These are phyloP conservation scores for Grammothele lineata DNA, from an alignment of 768 basidiomycete genomes.

Conservation along the genomic window DNA sequence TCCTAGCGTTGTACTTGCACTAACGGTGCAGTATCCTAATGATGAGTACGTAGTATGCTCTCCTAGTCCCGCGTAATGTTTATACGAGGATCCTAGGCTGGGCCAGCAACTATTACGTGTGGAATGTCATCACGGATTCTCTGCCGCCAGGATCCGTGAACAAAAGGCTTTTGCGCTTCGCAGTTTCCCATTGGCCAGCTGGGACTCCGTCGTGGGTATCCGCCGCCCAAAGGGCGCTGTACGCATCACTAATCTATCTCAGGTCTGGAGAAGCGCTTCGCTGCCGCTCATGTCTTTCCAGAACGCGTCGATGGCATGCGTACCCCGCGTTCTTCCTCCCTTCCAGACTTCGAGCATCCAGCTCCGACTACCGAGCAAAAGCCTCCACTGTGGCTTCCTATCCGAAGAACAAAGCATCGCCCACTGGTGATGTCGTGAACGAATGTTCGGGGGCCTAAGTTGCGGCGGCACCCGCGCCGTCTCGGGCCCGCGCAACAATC, in stretches of 20 bases:
- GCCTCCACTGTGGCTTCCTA: neutral
- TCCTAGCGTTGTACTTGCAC: too few relatives aligned
- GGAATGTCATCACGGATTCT: conserved; percentile 7
- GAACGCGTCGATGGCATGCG: conserved; percentile 3
- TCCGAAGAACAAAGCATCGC: neutral
- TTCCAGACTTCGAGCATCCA: conserved; percentile 2
- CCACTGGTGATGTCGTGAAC: too few relatives aligned
- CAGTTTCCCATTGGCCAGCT: conserved; percentile 4
- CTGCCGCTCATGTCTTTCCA: neutral
- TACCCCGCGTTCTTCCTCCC: neutral
- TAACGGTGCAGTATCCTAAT: too few relatives aligned
- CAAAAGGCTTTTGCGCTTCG: conserved; percentile 7
- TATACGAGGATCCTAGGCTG: neutral
- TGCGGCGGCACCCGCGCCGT: too few relatives aligned
- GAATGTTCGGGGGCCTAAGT: too few relatives aligned
- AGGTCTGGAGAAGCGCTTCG: conserved; percentile 4
- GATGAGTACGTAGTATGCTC: too few relatives aligned
- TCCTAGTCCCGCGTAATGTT: too few relatives aligned
- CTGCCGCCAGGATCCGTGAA: conserved; percentile 4
- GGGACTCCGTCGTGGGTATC: conserved; percentile 5
- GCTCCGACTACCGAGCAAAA: conserved; percentile 12
- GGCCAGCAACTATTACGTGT: conserved; percentile 9
- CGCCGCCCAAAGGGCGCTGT: conserved; percentile 1
- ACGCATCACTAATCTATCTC: conserved; percentile 10
- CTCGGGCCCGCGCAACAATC: too few relatives aligned